Base-by-base conservation (phyloP, 2,329 filamentous ascomycete genomes). In the Curvularia spicifera region DNA sequence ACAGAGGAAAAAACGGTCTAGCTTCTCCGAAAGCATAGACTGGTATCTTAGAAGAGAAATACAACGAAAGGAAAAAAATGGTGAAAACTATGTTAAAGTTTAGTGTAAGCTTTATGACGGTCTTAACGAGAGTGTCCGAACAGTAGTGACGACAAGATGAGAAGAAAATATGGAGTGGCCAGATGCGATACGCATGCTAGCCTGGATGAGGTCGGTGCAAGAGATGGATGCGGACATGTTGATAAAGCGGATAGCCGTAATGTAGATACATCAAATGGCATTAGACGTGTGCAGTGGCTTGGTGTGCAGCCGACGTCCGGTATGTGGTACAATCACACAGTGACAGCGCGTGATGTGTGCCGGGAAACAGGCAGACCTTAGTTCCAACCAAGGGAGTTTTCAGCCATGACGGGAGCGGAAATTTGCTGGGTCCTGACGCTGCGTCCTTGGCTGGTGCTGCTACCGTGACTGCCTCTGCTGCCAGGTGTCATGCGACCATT, bases 381-480 rank as follows among this genome's bases (percentile, higher is more conserved):
- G 82, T 96, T 96, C 93, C 93, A 97, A 71, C 93, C 93, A 66
- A 97, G 85, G 51, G 92, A 96, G 84, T 97, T 97, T 82, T 96
- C 93, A 3, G 93, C 90, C 77, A 93, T 93, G 63, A 97, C 90
- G 3, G 93, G 93, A 33, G 91, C 91, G 61, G 91, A 96, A 75
- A 97, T 97, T 78, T 89, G 86, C 71, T 87, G 84, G 53, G 87
- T 88, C 61, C 88, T 81, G 54, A 86, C 83, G 65, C 84, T 89
- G 49, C 84, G 84, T 65, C 83, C 84, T 59, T 87, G 85, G 65
- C 89, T 90, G 74, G 90, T 93, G 61, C 68, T 71, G 56, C 71
- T 75, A 53, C 71, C 70, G 31, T 62, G 69, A 50, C 73, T 75
- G 56, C 76, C 75, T 64, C 78, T 75, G 45, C 78, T 80, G 44